phyloP scores from a whole-genome alignment of 208 protist genomes.

The Crithidia sp. region DNA sequence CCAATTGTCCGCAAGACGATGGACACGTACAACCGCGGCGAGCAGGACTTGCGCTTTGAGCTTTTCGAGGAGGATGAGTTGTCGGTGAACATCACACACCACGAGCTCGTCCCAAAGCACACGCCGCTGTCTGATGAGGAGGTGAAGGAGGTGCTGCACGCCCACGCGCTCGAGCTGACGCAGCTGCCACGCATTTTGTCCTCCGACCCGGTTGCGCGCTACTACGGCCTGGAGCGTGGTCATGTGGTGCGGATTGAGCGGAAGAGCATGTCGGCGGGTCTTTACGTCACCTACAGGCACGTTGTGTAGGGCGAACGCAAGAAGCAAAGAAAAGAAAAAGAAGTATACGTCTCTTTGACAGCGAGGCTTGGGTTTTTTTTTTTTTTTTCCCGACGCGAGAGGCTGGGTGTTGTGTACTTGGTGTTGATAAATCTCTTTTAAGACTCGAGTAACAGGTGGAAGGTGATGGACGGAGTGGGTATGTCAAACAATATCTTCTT shows the following conservation, averaged over 20 bases:
- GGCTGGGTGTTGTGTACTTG: too few relatives aligned
- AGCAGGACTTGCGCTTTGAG: slow-evolving; percentile 84
- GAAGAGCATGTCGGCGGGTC: slow-evolving; percentile 95
- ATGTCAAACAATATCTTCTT: too few relatives aligned
- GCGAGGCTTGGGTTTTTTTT: background rate
- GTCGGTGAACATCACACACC: slow-evolving; percentile 97
- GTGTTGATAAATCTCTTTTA: too few relatives aligned
- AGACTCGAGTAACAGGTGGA: too few relatives aligned
- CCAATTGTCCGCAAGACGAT: slow-evolving; percentile 75
- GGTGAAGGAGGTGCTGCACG: slow-evolving; percentile 88
- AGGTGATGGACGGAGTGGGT: too few relatives aligned
- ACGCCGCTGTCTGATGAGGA: slow-evolving; percentile 85
- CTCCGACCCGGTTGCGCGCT: slow-evolving; percentile 96
- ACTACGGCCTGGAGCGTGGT: slow-evolving; percentile 94
- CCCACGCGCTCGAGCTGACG: slow-evolving; percentile 92
- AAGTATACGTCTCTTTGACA: background rate
- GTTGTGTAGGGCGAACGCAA: slow-evolving; percentile 74
- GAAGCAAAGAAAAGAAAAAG: slow-evolving; percentile 2
- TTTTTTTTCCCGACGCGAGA: too few relatives aligned
- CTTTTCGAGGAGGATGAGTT: slow-evolving; percentile 96
- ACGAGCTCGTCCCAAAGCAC: slow-evolving; percentile 97
- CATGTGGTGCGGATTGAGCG: slow-evolving; percentile 97
- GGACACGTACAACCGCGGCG: slow-evolving; percentile 72
- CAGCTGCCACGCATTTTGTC: slow-evolving; percentile 96
- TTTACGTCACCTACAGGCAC: slow-evolving; percentile 98